Conservation (phyloP, 176 grass and related monocot species). For the Triticum monococcum region DNA sequence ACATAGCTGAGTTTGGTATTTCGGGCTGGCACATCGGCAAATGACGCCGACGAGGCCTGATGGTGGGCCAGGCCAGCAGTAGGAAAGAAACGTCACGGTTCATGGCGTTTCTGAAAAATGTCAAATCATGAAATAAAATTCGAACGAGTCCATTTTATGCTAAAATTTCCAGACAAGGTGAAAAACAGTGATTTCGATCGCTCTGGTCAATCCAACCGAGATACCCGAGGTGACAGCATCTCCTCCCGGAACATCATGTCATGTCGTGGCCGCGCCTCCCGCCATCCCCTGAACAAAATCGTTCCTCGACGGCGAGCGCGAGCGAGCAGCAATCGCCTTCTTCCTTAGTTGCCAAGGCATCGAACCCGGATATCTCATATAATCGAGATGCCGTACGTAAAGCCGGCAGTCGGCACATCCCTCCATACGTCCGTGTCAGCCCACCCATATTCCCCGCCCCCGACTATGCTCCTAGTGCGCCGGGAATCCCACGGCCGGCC, state of each 20-base stretch:
- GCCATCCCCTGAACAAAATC: slow-evolving; percentile 25
- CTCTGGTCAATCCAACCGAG: neutral
- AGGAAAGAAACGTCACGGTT: too few relatives aligned
- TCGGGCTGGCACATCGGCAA: too few relatives aligned
- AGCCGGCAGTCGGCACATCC: neutral
- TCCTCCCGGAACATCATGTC: neutral
- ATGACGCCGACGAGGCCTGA: too few relatives aligned
- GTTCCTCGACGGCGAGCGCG: neutral
- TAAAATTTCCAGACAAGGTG: too few relatives aligned
- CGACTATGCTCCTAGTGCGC: slow-evolving; percentile 13
- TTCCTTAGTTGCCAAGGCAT: slow-evolving; percentile 28
- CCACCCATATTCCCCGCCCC: slow-evolving; percentile 5
- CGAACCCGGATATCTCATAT: neutral
- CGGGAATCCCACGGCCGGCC: slow-evolving; percentile 29
- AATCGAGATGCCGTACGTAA: slow-evolving; percentile 11
- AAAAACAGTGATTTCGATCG: too few relatives aligned
- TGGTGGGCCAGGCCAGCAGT: too few relatives aligned
- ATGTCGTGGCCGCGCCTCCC: neutral
- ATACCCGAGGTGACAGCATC: neutral
- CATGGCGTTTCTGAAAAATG: too few relatives aligned
- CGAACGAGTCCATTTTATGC: too few relatives aligned
- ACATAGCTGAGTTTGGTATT: too few relatives aligned
- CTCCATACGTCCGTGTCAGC: neutral
- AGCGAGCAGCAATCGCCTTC: neutral
- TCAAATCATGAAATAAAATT: too few relatives aligned